Conservation (phyloP, 257 asterid species). For the Ilex aquifolium region DNA sequence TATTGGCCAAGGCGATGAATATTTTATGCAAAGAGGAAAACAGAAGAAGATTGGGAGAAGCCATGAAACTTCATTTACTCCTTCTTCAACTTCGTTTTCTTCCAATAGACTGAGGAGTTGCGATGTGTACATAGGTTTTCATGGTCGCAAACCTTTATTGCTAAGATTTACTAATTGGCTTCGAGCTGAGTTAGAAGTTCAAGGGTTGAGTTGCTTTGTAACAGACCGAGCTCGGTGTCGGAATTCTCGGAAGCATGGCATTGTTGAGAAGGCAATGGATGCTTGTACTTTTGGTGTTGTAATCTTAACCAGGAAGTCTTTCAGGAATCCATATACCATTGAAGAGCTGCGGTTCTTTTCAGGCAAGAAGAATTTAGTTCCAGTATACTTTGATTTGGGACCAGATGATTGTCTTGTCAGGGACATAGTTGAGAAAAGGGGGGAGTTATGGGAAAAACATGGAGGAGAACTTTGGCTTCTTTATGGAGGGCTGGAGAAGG, state of each 20-base stretch:
- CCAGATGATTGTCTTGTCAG: conserved; percentile 88
- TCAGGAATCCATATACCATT: conserved; percentile 73
- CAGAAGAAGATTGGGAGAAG: conserved; percentile 38
- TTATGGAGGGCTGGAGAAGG: conserved; percentile 86
- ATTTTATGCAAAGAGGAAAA: conserved; percentile 37
- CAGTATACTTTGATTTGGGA: conserved; percentile 74
- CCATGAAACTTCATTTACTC: conserved; percentile 44
- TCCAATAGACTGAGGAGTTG: conserved; percentile 62
- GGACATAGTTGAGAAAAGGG: conserved; percentile 83
- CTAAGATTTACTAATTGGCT: conserved; percentile 76
- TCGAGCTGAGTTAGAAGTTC: conserved; percentile 76
- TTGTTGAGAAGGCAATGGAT: conserved; percentile 77
- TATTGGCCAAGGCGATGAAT: conserved; percentile 28
- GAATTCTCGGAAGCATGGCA: conserved; percentile 57
- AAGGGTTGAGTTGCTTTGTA: conserved; percentile 80
- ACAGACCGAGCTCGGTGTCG: conserved; percentile 66
- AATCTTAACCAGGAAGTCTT: conserved; percentile 79
- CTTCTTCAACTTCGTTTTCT: conserved; percentile 44
- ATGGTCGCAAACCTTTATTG: conserved; percentile 61
- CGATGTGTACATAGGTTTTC: conserved; percentile 81
- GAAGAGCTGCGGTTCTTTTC: conserved; percentile 85
- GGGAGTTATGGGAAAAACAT: conserved; percentile 89
- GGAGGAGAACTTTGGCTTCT: conserved; percentile 93
- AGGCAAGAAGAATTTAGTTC: conserved; percentile 89
- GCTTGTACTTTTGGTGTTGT: conserved; percentile 75